Percentiles rank a stretch among this genome's conserved stretches.
These are phyloP conservation scores for Aspergillus sclerotiicarbonarius DNA, from an alignment of 495 filamentous ascomycete genomes.

Conservation along the genomic window DNA sequence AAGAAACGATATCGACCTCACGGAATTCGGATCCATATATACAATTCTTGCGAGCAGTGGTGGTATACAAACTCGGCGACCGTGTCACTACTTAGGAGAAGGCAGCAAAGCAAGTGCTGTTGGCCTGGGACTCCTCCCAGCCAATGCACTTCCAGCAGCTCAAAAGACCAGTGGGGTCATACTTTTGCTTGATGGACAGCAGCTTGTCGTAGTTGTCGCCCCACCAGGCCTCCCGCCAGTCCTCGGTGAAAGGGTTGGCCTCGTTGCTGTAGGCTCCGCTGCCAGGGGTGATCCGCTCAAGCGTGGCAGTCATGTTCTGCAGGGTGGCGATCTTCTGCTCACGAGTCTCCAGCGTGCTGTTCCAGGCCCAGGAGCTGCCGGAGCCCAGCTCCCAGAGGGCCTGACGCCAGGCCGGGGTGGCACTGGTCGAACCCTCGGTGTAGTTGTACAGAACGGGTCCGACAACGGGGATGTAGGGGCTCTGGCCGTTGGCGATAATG, in stretches of 20 bases:
- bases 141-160: constrained; percentile 25
- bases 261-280: constrained; percentile 49
- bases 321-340: constrained; percentile 26
- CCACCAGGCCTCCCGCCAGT: constrained; percentile 49
- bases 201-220: constrained; percentile 51
- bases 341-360: constrained; percentile 32
- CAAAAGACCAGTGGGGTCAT: constrained; percentile 52
- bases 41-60: too few relatives aligned
- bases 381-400: constrained; percentile 40
- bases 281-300: constrained; percentile 40
- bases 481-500: constrained; percentile 18
- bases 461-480: constrained; percentile 30
- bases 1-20: too few relatives aligned
- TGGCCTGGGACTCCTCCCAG: constrained; percentile 13
- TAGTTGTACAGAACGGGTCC: constrained; percentile 30
- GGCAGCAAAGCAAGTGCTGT: constrained; percentile 3
- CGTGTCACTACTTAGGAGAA: constrained; percentile 5
- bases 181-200: constrained; percentile 44
- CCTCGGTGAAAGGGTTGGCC: constrained; percentile 41
- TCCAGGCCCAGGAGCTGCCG: constrained; percentile 33
- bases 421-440: constrained; percentile 31
- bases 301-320: constrained; percentile 31
- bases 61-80: too few relatives aligned
- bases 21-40: too few relatives aligned
- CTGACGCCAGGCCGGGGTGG: constrained; percentile 45